Percentiles rank a stretch among this genome's conserved stretches.
phyloP scores from a whole-genome alignment of 805 yeast species.

The Nakazawaea pomicola region DNA sequence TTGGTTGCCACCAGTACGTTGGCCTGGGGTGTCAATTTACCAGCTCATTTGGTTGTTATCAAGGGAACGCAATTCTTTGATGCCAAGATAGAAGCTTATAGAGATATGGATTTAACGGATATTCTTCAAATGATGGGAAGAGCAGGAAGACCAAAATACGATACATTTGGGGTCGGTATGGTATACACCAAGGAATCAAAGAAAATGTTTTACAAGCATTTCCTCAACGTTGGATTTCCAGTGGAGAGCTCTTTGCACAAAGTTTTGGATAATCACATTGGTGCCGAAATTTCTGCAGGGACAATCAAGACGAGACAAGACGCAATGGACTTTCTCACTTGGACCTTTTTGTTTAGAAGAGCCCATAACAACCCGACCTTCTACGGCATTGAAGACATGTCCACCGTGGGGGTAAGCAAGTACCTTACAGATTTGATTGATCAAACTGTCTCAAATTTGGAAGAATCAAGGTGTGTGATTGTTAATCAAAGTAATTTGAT shows the following conservation, averaged over 20 bases:
- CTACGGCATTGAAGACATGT: conserved; percentile 63
- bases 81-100: conserved; percentile 60
- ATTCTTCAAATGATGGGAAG: conserved; percentile 83
- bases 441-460: conserved; percentile 57
- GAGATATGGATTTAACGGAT: conserved; percentile 80
- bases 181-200: conserved; percentile 74
- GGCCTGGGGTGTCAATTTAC: conserved; percentile 85
- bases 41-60: conserved; percentile 73
- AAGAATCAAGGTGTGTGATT: conserved; percentile 66
- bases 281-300: conserved; percentile 75
- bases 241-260: conserved; percentile 78
- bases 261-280: conserved; percentile 72
- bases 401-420: conserved; percentile 49
- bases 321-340: conserved; percentile 69
- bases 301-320: conserved; percentile 60
- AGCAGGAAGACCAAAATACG: conserved; percentile 80
- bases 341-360: conserved; percentile 72
- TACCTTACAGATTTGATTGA: conserved; percentile 67
- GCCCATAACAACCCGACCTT: conserved; percentile 76
- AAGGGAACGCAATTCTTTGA: conserved; percentile 72
- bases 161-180: conserved; percentile 72
- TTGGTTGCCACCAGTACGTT: conserved; percentile 76
- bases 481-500: conserved; percentile 42
- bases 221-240: conserved; percentile 74
- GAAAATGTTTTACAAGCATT: conserved; percentile 72